Percentiles rank a stretch among this genome's conserved stretches.
Conservation (phyloP, 495 filamentous ascomycete genomes). For the Neurospora sp. region DNA sequence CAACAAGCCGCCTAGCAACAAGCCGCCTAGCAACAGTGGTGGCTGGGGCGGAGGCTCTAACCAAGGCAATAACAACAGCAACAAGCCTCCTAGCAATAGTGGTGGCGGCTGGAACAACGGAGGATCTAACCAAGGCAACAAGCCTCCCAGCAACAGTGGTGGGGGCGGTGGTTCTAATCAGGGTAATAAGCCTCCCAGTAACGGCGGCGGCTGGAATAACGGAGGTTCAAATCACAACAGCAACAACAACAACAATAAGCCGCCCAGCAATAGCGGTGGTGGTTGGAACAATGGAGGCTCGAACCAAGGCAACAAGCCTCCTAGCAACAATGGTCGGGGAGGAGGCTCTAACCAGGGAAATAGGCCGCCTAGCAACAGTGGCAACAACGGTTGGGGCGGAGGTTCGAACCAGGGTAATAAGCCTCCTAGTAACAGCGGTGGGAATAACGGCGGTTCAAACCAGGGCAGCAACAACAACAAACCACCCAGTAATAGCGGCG, state of each 20-base stretch:
- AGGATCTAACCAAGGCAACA: not conserved
- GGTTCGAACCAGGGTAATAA: not conserved
- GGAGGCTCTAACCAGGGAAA: not conserved
- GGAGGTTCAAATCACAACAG: too few species aligned
- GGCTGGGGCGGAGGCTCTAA: not conserved
- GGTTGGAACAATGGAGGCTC: not conserved
- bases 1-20: not conserved
- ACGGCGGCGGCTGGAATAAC: not conserved
- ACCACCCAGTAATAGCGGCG: not conserved
- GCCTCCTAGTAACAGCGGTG: not conserved
- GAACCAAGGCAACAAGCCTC: not conserved
- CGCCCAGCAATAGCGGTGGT: not conserved
- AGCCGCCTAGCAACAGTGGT: not conserved
- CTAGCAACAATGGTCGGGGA: not conserved
- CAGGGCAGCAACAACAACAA: not conserved
- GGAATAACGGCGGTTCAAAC: not conserved
- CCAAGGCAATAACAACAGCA: not conserved
- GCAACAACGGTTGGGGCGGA: not conserved
- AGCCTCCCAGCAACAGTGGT: not conserved
- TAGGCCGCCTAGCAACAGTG: not conserved
- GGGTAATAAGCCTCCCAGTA: not conserved
- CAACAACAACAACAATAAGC: not conserved
- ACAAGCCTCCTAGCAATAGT: not conserved
- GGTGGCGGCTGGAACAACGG: slow-evolving; percentile 1
- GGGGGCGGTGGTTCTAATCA: not conserved